phyloP scores from a whole-genome alignment of 306 rosid genomes.

The Spatholobus suberectus region DNA sequence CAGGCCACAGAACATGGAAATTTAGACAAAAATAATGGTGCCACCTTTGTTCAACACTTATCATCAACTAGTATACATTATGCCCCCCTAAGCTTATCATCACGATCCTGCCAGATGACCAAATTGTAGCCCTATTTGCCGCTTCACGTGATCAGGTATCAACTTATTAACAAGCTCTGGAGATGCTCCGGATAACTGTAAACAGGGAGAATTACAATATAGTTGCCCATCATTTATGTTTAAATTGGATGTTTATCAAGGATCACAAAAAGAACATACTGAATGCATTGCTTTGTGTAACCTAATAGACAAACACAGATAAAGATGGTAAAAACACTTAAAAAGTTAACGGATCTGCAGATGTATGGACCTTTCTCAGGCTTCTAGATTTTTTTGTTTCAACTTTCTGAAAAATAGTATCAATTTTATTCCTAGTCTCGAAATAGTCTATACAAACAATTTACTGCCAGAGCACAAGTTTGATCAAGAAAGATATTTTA shows the following conservation, averaged over 20 bases:
- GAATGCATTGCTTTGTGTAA: conserved; percentile 1
- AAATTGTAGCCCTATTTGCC: conserved; percentile 74
- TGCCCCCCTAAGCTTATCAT: conserved; percentile 42
- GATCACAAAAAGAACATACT: not conserved
- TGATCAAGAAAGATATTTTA: not conserved
- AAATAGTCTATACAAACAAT: not conserved
- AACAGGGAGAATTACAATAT: conserved; percentile 21
- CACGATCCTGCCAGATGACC: conserved; percentile 65
- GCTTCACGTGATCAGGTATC: conserved; percentile 90
- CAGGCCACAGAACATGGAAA: not conserved
- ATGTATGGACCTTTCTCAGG: not conserved
- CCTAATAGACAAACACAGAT: not conserved
- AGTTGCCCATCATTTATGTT: conserved; percentile 6
- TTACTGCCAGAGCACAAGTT: not conserved
- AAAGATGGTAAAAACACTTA: not conserved
- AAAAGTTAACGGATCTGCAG: not conserved
- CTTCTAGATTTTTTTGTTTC: not conserved
- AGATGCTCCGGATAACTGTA: conserved; percentile 80
- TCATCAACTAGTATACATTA: conserved; percentile 54
- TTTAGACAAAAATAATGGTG: conserved; percentile 57
- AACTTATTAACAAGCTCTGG: conserved; percentile 83
- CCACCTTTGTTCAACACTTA: conserved; percentile 55
- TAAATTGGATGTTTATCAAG: not conserved
- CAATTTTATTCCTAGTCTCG: not conserved
- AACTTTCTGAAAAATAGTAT: not conserved